phyloP scores from a whole-genome alignment of 371 early-diverging fungal genomes.

The Lichtheimia ramosa region DNA sequence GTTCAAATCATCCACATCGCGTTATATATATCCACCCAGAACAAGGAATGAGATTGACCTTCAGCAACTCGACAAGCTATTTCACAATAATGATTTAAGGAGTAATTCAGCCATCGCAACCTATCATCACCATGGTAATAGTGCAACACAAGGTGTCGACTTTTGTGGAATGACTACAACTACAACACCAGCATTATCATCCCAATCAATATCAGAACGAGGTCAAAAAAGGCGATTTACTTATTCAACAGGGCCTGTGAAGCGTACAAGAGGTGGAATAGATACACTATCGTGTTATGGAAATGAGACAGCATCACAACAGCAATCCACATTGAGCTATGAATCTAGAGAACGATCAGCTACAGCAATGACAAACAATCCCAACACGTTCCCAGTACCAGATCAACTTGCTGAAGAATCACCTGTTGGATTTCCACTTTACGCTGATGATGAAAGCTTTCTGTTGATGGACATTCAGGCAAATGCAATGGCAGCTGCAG shows the following conservation, averaged over 20 bases:
- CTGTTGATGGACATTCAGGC: not conserved
- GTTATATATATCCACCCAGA: not conserved
- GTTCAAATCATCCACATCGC: not conserved
- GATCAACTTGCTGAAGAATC: no score
- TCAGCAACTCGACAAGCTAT: constrained; percentile 19
- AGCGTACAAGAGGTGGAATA: not conserved
- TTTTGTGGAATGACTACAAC: not conserved
- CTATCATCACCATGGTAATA: not conserved
- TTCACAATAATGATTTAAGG: constrained; percentile 13
- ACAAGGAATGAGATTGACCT: constrained; percentile 17
- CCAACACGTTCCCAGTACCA: not conserved
- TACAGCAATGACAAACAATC: constrained; percentile 2
- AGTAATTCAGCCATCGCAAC: not conserved
- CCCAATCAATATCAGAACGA: not conserved
- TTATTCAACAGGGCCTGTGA: no score
- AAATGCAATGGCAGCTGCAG: constrained; percentile 4
- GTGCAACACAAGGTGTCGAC: not conserved
- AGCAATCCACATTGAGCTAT: not conserved
- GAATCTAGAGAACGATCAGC: no score
- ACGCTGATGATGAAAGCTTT: no score
- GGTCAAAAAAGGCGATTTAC: not conserved
- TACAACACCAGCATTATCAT: not conserved
- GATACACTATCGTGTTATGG: not conserved
- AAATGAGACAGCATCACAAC: not conserved
- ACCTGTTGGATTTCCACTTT: no score